A percentile compares a stretch with the other conserved stretches of the same genome.
Conservation (phyloP, 495 filamentous ascomycete species). For the Xylaria intraflava region DNA sequence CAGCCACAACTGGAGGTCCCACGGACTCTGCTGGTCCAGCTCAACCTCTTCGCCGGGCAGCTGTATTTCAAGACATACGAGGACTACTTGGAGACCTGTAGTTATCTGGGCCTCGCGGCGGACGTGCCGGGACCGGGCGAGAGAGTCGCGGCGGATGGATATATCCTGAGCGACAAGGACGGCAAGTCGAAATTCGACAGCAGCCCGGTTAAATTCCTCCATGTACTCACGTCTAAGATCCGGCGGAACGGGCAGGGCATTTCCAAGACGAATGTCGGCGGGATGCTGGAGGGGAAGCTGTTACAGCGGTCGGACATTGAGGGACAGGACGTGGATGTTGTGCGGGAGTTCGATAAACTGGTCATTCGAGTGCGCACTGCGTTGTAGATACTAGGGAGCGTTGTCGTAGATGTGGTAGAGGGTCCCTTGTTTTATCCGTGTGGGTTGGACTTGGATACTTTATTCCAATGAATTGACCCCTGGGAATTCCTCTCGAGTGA, state of each 20-base stretch:
- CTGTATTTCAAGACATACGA: constrained; percentile 51
- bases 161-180: constrained; percentile 27
- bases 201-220: constrained; percentile 52
- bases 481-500: too few species aligned
- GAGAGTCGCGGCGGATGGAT: constrained; percentile 37
- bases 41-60: constrained; percentile 64
- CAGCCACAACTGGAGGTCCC: constrained; percentile 12
- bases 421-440: too few species aligned
- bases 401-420: too few species aligned
- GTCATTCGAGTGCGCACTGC: too few species aligned
- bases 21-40: constrained; percentile 32
- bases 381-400: too few species aligned
- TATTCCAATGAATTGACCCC: too few species aligned
- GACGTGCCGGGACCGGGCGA: constrained; percentile 23
- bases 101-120: constrained; percentile 44
- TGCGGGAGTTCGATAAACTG: too few species aligned
- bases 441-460: too few species aligned
- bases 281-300: constrained; percentile 32
- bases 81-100: constrained; percentile 49
- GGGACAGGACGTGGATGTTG: neutral
- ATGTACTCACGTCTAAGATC: constrained; percentile 42
- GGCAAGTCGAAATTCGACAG: constrained; percentile 27
- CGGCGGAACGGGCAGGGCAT: constrained; percentile 46
- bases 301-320: constrained; percentile 35
- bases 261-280: constrained; percentile 50